Conservation (phyloP, 441 rosid species). For the Breynia disticha region DNA sequence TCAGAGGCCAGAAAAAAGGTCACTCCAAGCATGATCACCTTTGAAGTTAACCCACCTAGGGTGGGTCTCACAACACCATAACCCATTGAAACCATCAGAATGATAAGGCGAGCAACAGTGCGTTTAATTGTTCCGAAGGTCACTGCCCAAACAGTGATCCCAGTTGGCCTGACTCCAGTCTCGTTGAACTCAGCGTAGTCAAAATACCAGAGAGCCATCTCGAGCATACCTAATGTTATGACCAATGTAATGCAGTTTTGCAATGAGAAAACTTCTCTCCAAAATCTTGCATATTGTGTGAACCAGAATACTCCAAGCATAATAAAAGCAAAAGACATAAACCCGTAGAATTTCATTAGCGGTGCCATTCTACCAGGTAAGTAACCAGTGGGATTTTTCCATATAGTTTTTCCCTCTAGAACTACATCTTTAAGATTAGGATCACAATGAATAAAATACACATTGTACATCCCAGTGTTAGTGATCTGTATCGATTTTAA, state of each 20-base stretch:
- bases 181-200: slow-evolving; percentile 85
- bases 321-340: slow-evolving; percentile 87
- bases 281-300: slow-evolving; percentile 76
- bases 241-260: slow-evolving; percentile 84
- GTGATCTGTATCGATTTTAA: slow-evolving; percentile 51
- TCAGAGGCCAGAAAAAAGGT: slow-evolving; percentile 91
- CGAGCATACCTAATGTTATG: slow-evolving; percentile 79
- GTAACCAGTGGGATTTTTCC: slow-evolving; percentile 92
- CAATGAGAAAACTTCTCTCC: slow-evolving; percentile 82
- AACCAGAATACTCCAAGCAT: slow-evolving; percentile 92
- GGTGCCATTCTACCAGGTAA: slow-evolving; percentile 98
- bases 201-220: slow-evolving; percentile 92
- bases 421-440: slow-evolving; percentile 52
- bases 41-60: slow-evolving; percentile 82
- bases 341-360: slow-evolving; percentile 72
- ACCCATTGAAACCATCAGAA: slow-evolving; percentile 90
- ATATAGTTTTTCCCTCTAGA: slow-evolving; percentile 72
- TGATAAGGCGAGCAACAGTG: slow-evolving; percentile 63
- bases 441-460: slow-evolving; percentile 90
- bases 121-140: slow-evolving; percentile 72
- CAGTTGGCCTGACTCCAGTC: slow-evolving; percentile 76
- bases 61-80: slow-evolving; percentile 97
- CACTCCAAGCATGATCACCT: slow-evolving; percentile 79
- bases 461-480: slow-evolving; percentile 88
- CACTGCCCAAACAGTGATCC: slow-evolving; percentile 87